Conservation (phyloP, 257 asterid species). For the Solanum ahanhuiri region DNA sequence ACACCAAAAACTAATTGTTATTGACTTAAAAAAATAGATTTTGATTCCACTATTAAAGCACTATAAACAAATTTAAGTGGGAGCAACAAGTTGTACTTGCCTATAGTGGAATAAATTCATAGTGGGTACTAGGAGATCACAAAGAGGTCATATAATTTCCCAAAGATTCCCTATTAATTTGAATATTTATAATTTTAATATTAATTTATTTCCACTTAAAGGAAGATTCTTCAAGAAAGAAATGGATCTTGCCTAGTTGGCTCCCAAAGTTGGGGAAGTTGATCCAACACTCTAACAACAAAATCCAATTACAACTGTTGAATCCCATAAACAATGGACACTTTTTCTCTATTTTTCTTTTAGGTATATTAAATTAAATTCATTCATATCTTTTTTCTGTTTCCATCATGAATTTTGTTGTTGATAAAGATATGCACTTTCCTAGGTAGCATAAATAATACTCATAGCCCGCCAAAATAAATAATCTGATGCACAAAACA, state of each 20-base stretch:
- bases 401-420: background rate
- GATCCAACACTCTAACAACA: background rate
- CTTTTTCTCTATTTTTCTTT: background rate
- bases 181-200: background rate
- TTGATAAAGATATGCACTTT: background rate
- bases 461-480: background rate
- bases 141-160: background rate
- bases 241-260: slow-evolving; percentile 7
- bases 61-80: background rate
- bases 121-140: background rate
- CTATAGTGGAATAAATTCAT: background rate
- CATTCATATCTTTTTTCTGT: background rate
- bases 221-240: slow-evolving; percentile 3
- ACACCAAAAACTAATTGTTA: background rate
- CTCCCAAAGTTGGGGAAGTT: slow-evolving; percentile 17
- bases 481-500: background rate
- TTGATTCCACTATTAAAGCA: background rate
- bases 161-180: background rate
- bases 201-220: background rate
- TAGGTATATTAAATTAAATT: background rate
- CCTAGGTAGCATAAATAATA: background rate
- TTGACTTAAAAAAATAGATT: background rate
- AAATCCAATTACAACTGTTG: background rate
- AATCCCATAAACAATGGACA: slow-evolving; percentile 1
- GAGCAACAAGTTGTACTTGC: background rate